Evolutionary conservation across 345 rosid genomes (phyloP), one percentile per base, ranked within the genome.

Genomic region (Salix viminalis): DNA sequence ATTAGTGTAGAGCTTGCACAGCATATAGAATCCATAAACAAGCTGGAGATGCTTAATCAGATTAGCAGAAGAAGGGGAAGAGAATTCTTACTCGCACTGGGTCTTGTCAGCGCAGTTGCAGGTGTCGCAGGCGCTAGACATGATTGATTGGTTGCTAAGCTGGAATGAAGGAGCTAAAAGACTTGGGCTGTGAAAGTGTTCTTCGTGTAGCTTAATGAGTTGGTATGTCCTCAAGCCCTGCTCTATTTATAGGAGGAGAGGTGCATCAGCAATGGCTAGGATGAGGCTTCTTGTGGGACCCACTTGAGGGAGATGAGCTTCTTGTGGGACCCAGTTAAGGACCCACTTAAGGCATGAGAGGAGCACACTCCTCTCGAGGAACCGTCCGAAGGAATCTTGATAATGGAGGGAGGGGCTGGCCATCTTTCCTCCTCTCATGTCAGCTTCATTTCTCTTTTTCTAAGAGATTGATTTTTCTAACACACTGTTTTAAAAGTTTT

Each of bases 51-150:
- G 46, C 58, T 52, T 19, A 2, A 6, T 52, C 58, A 18, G 21
- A 23, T 54, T 54, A 4, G 26, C 16, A 21, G 10, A 26, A 48
- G 7, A n/a, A 41, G 44, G 44, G 44, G 0, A 10, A 11, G 10
- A 11, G 36, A 8, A 28, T 0, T 87, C 92, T 87, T 84, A 90
- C 96, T 56, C 86, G 74, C 96, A 94, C 89, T 90, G 87, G 90
- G 83, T 86, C 84, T 79, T 83, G 96, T 92, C 94, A 76, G 89
- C 39, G 84, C 98, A 94, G 90, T 86, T 88, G 67, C 98, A 94
- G 92, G 67, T 86, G 58, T 86, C 93, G 73, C 98, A 94, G 75
- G 28, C 80, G 91, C 44, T 72, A 30, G 96, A 91, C 98, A 94
- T 94, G 85, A 79, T 28, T 88, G 85, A 28, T 56, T 36, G 70